phyloP scores from a whole-genome alignment of 495 filamentous ascomycete species.

The Aspergillus biplanus region DNA sequence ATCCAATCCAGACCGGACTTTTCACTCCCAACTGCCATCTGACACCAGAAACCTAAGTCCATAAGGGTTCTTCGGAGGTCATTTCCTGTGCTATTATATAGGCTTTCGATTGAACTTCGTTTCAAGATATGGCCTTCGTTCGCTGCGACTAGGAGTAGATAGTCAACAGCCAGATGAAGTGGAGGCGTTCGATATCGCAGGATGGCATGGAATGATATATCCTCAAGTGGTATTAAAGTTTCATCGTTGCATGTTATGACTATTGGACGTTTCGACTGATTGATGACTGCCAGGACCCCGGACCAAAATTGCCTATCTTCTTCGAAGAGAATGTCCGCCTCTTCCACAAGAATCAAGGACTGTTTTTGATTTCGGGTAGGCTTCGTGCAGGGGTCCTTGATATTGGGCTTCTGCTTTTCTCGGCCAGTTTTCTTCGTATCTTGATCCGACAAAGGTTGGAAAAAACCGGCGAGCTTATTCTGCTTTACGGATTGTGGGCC shows the following conservation, averaged over 20 bases:
- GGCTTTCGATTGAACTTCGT: slow-evolving; percentile 63
- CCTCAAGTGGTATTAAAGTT: slow-evolving; percentile 67
- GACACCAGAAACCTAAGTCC: slow-evolving; percentile 95
- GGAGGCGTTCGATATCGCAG: slow-evolving; percentile 77
- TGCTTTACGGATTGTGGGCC: slow-evolving; percentile 65
- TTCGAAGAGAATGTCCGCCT: slow-evolving; percentile 91
- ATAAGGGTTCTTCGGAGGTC: slow-evolving; percentile 84
- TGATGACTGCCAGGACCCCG: slow-evolving; percentile 74
- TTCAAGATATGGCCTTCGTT: slow-evolving; percentile 86
- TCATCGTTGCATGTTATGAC: slow-evolving; percentile 96
- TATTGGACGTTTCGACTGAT: slow-evolving; percentile 85
- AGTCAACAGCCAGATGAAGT: slow-evolving; percentile 71
- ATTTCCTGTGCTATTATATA: slow-evolving; percentile 67
- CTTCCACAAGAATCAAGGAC: slow-evolving; percentile 92
- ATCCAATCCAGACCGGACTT: slow-evolving; percentile 92
- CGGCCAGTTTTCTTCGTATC: slow-evolving; percentile 29
- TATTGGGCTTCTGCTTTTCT: slow-evolving; percentile 22
- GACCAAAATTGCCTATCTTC: slow-evolving; percentile 96
- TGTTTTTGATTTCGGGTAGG: slow-evolving; percentile 73
- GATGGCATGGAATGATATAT: slow-evolving; percentile 78
- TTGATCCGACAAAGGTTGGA: slow-evolving; percentile 55
- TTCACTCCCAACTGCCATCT: slow-evolving; percentile 89
- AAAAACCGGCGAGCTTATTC: slow-evolving; percentile 79
- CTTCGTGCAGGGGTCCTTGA: slow-evolving; percentile 40
- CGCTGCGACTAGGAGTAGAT: slow-evolving; percentile 80